Conservation (phyloP, 2,329 filamentous ascomycete species). For the Blastomyces gilchristii region DNA sequence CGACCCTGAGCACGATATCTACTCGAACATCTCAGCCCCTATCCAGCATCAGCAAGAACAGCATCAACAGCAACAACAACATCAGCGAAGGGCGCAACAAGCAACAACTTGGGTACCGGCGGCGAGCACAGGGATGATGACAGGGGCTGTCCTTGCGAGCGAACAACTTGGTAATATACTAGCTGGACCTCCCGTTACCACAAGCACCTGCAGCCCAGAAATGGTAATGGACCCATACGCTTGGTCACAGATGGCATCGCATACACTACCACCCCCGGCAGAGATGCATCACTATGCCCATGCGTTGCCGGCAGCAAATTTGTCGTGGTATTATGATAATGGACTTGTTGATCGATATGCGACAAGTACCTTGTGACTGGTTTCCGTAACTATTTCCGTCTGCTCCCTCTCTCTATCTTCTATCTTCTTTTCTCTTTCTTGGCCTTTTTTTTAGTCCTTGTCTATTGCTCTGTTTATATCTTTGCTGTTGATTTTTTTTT, state of each 20-base stretch:
- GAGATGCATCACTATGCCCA: conserved; percentile 5
- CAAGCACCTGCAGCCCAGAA: background rate
- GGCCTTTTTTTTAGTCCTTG: background rate
- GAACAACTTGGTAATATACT: conserved; percentile 3
- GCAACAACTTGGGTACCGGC: background rate
- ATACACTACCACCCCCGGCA: background rate
- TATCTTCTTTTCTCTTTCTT: background rate
- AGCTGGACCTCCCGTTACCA: background rate
- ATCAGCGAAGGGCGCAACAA: background rate
- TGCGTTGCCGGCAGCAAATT: background rate
- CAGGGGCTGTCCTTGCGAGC: background rate
- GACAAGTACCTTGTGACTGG: background rate
- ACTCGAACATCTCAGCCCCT: background rate
- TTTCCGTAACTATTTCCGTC: background rate
- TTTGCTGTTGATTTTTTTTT: background rate
- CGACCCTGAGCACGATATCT: background rate
- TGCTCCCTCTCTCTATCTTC: background rate
- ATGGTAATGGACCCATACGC: conserved; percentile 4
- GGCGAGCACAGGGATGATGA: background rate
- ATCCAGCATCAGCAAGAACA: conserved; percentile 1
- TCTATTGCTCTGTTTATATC: background rate
- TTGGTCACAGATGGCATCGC: conserved; percentile 1
- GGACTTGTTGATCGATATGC: conserved; percentile 3
- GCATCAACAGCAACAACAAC: background rate
- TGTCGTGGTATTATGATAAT: conserved; percentile 6